A percentile compares a stretch with the other conserved stretches of the same genome.
Conservation (phyloP, 2,329 filamentous ascomycete species). For the Fusarium mangiferae region DNA sequence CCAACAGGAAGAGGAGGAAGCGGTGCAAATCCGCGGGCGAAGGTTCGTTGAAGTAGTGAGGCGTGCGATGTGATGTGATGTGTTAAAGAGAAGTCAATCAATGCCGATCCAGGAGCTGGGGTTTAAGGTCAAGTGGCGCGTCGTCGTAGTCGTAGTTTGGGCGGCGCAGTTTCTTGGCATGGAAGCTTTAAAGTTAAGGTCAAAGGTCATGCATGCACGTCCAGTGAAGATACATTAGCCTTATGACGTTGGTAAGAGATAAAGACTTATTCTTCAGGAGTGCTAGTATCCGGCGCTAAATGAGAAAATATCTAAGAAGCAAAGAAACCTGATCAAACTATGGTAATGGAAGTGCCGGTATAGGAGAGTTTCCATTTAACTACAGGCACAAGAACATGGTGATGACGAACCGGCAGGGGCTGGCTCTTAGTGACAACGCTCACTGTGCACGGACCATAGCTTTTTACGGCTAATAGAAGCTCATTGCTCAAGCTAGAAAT, state of each 20-base stretch:
- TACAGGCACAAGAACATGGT: conserved; percentile 19
- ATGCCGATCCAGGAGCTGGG: neutral
- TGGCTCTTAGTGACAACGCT: conserved; percentile 14
- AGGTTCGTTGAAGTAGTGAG: neutral
- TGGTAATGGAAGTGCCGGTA: neutral
- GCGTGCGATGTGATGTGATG: neutral
- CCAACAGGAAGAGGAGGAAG: neutral
- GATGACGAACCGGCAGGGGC: conserved; percentile 31
- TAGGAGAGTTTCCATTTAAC: neutral
- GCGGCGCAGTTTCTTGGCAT: conserved; percentile 39
- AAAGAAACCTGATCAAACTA: neutral
- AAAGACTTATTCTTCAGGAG: no score
- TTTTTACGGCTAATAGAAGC: conserved; percentile 4
- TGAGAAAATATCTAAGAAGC: neutral
- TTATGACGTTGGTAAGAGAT: neutral
- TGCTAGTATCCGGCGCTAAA: neutral
- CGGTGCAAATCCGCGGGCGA: neutral
- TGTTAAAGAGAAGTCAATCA: conserved; percentile 4
- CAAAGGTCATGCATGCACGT: conserved; percentile 6
- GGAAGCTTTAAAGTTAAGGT: conserved; percentile 10
- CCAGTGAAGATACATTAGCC: neutral
- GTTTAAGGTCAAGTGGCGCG: conserved; percentile 20
- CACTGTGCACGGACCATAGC: conserved; percentile 24
- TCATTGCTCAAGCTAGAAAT: neutral
- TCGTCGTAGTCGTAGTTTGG: conserved; percentile 23